Conservation (phyloP, 768 basidiomycete genomes). For the Mycena floridula region DNA sequence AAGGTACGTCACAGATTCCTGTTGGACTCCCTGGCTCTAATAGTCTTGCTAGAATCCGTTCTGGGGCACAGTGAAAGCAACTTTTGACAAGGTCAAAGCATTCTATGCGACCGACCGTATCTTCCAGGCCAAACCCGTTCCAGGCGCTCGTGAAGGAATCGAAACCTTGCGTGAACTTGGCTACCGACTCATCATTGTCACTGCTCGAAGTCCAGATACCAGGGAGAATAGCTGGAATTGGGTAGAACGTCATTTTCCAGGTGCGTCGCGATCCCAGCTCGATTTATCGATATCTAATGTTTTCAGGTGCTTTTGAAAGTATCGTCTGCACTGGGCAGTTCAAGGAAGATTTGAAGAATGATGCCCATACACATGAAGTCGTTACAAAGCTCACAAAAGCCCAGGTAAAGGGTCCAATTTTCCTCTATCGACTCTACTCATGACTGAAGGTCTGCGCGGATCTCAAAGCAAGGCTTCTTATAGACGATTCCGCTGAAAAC, state of each 20-base stretch:
- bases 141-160: slow-evolving; percentile 56
- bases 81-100: slow-evolving; percentile 49
- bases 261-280: slow-evolving; percentile 21
- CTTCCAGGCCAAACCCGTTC: slow-evolving; percentile 42
- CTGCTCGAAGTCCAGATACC: slow-evolving; percentile 55
- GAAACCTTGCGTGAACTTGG: slow-evolving; percentile 54
- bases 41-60: slow-evolving; percentile 34
- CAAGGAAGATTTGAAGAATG: slow-evolving; percentile 38
- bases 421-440: background rate
- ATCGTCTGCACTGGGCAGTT: slow-evolving; percentile 75
- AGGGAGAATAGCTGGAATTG: slow-evolving; percentile 60
- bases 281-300: background rate
- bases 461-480: slow-evolving; percentile 57
- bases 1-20: slow-evolving; percentile 33
- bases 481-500: slow-evolving; percentile 82
- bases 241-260: slow-evolving; percentile 61
- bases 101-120: slow-evolving; percentile 53
- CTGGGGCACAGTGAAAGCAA: slow-evolving; percentile 59
- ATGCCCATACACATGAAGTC: slow-evolving; percentile 27
- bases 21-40: background rate
- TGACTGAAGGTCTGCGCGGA: slow-evolving; percentile 51
- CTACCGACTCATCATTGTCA: slow-evolving; percentile 67
- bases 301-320: slow-evolving; percentile 43
- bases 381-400: slow-evolving; percentile 62
- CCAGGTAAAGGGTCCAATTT: slow-evolving; percentile 36